Evolutionary conservation across 345 rosid genomes (phyloP).

Genomic region (Eucalyptus melliodora): DNA sequence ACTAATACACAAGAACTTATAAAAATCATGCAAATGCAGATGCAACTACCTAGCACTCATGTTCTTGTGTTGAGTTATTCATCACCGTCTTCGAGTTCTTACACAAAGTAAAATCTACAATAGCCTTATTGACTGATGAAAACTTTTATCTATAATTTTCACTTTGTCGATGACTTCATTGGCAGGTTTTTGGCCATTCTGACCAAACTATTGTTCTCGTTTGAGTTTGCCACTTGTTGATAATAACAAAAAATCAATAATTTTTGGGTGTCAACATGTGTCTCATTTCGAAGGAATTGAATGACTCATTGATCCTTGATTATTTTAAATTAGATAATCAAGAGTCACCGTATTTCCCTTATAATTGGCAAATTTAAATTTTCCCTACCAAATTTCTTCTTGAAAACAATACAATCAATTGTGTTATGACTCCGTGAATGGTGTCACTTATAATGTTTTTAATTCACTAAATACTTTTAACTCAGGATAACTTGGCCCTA

Average conservation of each 20-base stretch:
- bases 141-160: neutral
- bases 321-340: too few species aligned
- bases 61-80: neutral
- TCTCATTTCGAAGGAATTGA: neutral
- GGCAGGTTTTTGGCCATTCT: neutral
- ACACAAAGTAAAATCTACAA: neutral
- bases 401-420: neutral
- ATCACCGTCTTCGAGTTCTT: neutral
- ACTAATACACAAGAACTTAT: neutral
- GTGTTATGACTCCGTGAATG: neutral
- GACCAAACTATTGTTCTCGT: neutral
- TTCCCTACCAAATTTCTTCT: neutral
- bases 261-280: neutral
- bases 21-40: neutral
- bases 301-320: neutral
- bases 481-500: neutral
- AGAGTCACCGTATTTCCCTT: too few species aligned
- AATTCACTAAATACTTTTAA: neutral
- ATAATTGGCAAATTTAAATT: neutral
- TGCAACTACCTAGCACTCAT: neutral
- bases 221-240: neutral
- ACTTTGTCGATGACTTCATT: neutral
- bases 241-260: neutral
- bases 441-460: neutral
- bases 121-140: neutral